Base-by-base conservation (phyloP, 1,284 basidiomycete genomes). In the Quambalaria eucalypti region DNA sequence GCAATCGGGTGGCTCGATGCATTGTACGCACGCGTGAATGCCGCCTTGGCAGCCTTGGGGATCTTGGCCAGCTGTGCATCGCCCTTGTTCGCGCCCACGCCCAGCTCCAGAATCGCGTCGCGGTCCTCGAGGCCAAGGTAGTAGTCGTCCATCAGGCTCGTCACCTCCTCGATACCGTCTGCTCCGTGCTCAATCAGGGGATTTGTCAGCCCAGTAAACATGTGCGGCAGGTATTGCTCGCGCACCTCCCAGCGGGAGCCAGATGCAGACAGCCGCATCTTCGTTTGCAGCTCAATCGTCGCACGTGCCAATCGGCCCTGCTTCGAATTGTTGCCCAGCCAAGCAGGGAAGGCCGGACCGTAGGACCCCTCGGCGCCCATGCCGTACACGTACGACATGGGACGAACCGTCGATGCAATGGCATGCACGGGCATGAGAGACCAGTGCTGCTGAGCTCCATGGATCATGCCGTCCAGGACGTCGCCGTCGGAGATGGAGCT, bases 261-360 rank as follows among this genome's bases (percentile, higher is more conserved):
- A 1, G 90, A 92, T 0, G 91, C 87, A 64, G 87, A 87, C 49
- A 97, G 81, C 1, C 95, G 84, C 92, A 98, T 96, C 52, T 87
- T 86, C 51, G 90, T 87, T 75, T 97, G 93, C 19, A 97, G 84
- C 61, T 98, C 95, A 26, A 84, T 83, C 21, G 97, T 81, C 60
- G 88, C 85, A 47, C 92, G 82, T 50, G 76, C 80, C 4, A 97
- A 81, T 69, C 95, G 93, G 62, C 77, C 81, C 76, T 88, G 86
- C 71, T 92, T 96, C 48, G 91, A 96, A 75, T 97, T 97, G 73
- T 97, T 90, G 10, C 93, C 93, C 7, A 98, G 84, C 90, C 91
- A 97, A 67, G 88, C 91, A 36, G 53, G 49, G 49, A 50, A 50
- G 23, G 28, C 30, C 12, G 49, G 49, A 19, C 49, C 49, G 23